phyloP scores from a whole-genome alignment of 345 rosid genomes.

The Hibiscus trionum region DNA sequence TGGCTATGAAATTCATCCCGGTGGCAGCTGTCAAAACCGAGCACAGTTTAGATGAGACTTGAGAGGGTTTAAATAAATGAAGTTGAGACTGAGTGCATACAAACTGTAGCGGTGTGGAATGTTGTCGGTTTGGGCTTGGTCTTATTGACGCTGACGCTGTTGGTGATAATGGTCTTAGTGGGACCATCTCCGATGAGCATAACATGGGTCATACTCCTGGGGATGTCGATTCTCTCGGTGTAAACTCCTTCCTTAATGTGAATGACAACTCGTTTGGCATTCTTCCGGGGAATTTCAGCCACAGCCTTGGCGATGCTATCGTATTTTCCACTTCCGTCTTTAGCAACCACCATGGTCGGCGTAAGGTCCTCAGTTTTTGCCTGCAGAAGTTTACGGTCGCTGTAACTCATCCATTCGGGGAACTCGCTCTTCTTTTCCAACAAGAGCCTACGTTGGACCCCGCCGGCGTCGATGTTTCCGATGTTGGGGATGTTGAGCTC shows the following conservation, averaged over 20 bases:
- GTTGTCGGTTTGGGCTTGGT: slow-evolving; percentile 32
- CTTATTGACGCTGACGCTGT: slow-evolving; percentile 27
- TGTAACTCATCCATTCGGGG: slow-evolving; percentile 46
- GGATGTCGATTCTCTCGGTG: slow-evolving; percentile 40
- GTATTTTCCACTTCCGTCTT: slow-evolving; percentile 66
- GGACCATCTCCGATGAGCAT: slow-evolving; percentile 75
- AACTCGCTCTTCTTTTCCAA: background rate
- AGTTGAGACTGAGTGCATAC: slow-evolving; percentile 16
- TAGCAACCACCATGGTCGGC: slow-evolving; percentile 49
- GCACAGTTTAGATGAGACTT: too few species aligned
- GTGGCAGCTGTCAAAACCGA: background rate
- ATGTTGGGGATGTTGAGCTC: background rate
- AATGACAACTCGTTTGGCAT: slow-evolving; percentile 33
- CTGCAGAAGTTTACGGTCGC: slow-evolving; percentile 28
- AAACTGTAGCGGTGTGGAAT: slow-evolving; percentile 44
- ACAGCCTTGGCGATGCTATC: slow-evolving; percentile 53
- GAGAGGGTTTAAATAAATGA: background rate
- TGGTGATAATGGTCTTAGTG: slow-evolving; percentile 51
- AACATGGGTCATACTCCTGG: slow-evolving; percentile 24
- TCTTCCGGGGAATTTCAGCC: slow-evolving; percentile 27
- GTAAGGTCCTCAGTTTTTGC: slow-evolving; percentile 19
- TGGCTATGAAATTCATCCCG: slow-evolving; percentile 40
- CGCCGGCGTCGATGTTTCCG: background rate
- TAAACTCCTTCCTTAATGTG: slow-evolving; percentile 67
- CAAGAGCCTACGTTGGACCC: background rate